A percentile compares a stretch with the other conserved stretches of the same genome.
phyloP scores from a whole-genome alignment of 2,329 filamentous ascomycete species.

The Chaetothyriales sp. region DNA sequence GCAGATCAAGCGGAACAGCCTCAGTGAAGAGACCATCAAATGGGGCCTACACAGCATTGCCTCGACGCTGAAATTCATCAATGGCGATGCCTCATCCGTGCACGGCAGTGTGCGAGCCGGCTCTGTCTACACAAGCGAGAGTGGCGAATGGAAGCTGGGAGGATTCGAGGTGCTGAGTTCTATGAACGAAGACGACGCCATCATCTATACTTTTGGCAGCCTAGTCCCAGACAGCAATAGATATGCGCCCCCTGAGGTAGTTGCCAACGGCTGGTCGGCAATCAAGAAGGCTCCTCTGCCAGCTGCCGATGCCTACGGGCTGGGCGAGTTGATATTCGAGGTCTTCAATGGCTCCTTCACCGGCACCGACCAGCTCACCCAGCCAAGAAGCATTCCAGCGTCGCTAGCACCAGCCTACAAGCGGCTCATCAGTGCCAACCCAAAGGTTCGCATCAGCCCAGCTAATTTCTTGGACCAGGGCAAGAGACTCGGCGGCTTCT shows the following conservation, averaged over 20 bases:
- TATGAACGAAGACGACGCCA: conserved; percentile 86
- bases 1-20: conserved; percentile 76
- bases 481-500: conserved; percentile 67
- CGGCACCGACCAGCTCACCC: conserved; percentile 64
- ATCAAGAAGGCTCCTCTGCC: conserved; percentile 71
- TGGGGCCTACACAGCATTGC: conserved; percentile 86
- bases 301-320: conserved; percentile 77
- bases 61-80: conserved; percentile 89
- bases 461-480: conserved; percentile 84
- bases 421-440: conserved; percentile 72
- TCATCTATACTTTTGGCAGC: conserved; percentile 84
- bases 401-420: conserved; percentile 88
- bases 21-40: conserved; percentile 86
- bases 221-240: conserved; percentile 70
- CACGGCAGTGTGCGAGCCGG: conserved; percentile 76
- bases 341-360: conserved; percentile 77
- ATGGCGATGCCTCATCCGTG: conserved; percentile 79
- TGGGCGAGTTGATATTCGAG: conserved; percentile 73
- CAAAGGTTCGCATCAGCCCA: conserved; percentile 74
- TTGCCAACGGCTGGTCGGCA: conserved; percentile 75
- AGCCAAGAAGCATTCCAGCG: conserved; percentile 73
- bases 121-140: conserved; percentile 86
- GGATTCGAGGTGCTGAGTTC: conserved; percentile 90
- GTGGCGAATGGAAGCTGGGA: conserved; percentile 92
- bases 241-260: conserved; percentile 78